Percentiles rank a stretch among this genome's conserved stretches.
Conservation (phyloP, 371 early-diverging fungal species). For the Lichtheimia corymbifera region DNA sequence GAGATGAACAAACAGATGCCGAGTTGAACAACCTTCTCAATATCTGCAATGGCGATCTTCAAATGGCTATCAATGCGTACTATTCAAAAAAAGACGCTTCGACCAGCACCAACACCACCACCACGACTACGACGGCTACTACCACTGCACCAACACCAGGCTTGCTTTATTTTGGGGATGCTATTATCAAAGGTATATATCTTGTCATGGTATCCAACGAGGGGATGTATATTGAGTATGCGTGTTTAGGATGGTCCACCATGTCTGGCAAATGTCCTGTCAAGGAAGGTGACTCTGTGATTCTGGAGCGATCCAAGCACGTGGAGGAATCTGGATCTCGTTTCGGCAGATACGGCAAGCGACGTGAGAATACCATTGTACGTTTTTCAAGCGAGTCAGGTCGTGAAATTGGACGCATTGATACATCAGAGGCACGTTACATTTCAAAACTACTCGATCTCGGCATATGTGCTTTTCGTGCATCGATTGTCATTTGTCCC, state of each 20-base stretch:
- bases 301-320: conserved; percentile 22
- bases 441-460: conserved; percentile 53
- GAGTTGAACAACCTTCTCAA: conserved; percentile 6
- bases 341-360: conserved; percentile 2
- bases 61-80: conserved; percentile 12
- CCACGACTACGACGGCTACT: neutral
- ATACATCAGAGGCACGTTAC: conserved; percentile 45
- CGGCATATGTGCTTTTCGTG: conserved; percentile 48
- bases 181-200: neutral
- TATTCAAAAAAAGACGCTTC: neutral
- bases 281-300: conserved; percentile 28
- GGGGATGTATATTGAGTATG: neutral
- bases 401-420: conserved; percentile 50
- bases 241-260: conserved; percentile 36
- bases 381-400: conserved; percentile 41
- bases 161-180: neutral
- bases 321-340: conserved; percentile 4
- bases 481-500: conserved; percentile 41
- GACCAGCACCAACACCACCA: neutral
- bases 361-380: conserved; percentile 49
- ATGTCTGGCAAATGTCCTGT: conserved; percentile 29
- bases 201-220: neutral
- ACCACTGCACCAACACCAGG: neutral
- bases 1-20: neutral
- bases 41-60: conserved; percentile 13